A percentile compares a stretch with the other conserved stretches of the same genome.
Conservation (phyloP, 2,329 filamentous ascomycete species). For the Lasiodiplodia gonubiensis region DNA sequence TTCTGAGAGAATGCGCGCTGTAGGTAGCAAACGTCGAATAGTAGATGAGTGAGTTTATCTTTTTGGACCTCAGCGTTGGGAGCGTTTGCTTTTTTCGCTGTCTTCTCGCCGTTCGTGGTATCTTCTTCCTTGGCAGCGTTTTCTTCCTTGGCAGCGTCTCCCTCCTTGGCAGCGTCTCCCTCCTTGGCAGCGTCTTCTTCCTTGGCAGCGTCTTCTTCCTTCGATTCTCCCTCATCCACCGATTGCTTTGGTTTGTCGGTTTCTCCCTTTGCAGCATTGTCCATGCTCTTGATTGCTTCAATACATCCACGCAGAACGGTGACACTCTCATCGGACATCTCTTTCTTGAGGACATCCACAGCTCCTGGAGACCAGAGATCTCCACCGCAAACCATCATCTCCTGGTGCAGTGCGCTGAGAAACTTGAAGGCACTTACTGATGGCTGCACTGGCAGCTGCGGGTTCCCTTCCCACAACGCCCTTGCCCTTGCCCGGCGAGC, state of each 20-base stretch:
- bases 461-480: constrained; percentile 80
- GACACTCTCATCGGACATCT: constrained; percentile 58
- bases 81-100: constrained; percentile 12
- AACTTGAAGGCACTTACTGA: constrained; percentile 77
- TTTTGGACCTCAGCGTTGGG: constrained; percentile 31
- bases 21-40: constrained; percentile 54
- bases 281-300: constrained; percentile 31
- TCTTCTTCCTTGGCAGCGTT: constrained; percentile 17
- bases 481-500: constrained; percentile 63
- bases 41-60: constrained; percentile 45
- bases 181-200: constrained; percentile 28
- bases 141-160: constrained; percentile 20
- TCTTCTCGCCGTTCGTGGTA: constrained; percentile 27
- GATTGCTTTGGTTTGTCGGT: constrained; percentile 25
- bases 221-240: constrained; percentile 18
- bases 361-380: constrained; percentile 83
- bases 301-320: constrained; percentile 44
- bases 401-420: constrained; percentile 66
- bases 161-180: not conserved
- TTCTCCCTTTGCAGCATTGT: not conserved
- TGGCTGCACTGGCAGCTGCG: constrained; percentile 76
- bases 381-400: constrained; percentile 72
- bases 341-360: constrained; percentile 66
- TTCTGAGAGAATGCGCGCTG: constrained; percentile 38
- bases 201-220: constrained; percentile 22